These are phyloP conservation scores for Tilletiopsis washingtonensis DNA, from an alignment of 1,284 basidiomycete species.

Conservation along the genomic window DNA sequence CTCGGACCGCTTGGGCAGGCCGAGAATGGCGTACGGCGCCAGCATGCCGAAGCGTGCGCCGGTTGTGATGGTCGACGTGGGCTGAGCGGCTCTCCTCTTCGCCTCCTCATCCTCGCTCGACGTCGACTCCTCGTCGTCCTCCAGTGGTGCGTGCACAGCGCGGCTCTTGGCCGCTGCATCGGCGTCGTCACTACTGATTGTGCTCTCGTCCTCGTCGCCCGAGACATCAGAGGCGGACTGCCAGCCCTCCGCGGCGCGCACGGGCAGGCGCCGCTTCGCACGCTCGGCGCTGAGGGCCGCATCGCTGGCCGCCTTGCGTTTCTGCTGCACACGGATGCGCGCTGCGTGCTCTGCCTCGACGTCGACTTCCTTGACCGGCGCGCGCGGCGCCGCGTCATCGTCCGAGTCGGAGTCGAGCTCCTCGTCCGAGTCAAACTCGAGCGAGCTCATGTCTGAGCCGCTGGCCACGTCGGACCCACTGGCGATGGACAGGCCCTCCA, in stretches of 20 bases:
- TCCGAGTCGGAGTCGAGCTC: background rate
- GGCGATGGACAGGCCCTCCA: conserved; percentile 6
- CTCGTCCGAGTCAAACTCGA: background rate
- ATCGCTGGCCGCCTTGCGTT: background rate
- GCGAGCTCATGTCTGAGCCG: no score
- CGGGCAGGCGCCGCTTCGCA: conserved; percentile 3
- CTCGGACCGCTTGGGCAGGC: background rate
- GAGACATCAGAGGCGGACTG: conserved; percentile 1
- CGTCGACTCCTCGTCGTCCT: background rate
- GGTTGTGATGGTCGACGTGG: conserved; percentile 6
- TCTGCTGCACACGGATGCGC: background rate
- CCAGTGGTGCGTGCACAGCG: conserved; percentile 1
- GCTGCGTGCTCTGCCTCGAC: background rate
- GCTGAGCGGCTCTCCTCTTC: background rate
- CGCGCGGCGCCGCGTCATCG: no score
- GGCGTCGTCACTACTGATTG: conserved; percentile 3
- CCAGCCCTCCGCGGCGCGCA: conserved; percentile 4
- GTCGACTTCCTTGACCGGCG: background rate
- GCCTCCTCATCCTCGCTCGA: conserved; percentile 5
- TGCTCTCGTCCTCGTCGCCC: no score
- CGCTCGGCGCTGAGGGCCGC: background rate
- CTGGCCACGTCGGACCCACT: conserved; percentile 4
- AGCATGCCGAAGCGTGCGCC: conserved; percentile 8
- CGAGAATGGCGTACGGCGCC: conserved; percentile 7
- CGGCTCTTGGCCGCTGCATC: conserved; percentile 9